Conservation (phyloP, 495 filamentous ascomycete genomes). For the Cenococcum geophilum region DNA sequence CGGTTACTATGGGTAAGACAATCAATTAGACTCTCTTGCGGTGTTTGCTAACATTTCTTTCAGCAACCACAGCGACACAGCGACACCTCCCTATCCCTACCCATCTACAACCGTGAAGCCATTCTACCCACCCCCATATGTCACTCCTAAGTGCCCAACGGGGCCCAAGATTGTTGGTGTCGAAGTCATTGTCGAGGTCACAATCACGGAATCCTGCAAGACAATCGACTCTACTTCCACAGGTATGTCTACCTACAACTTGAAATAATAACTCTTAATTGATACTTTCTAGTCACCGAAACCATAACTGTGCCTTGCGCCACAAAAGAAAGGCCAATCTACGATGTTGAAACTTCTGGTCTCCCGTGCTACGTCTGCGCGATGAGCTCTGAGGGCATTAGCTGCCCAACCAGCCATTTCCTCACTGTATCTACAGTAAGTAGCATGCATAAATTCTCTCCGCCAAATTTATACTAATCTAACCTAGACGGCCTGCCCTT, state of each 20-base stretch:
- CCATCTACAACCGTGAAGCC: slow-evolving; percentile 6
- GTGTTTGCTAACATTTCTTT: background rate
- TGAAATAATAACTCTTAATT: background rate
- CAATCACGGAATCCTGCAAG: slow-evolving; percentile 6
- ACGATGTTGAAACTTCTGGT: slow-evolving; percentile 18
- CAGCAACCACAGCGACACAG: slow-evolving; percentile 16
- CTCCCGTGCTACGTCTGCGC: slow-evolving; percentile 29
- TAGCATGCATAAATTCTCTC: background rate
- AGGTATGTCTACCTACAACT: background rate
- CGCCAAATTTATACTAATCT: background rate
- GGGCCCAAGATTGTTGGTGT: slow-evolving; percentile 29
- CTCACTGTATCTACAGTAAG: slow-evolving; percentile 22
- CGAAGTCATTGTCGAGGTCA: slow-evolving; percentile 22
- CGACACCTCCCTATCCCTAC: slow-evolving; percentile 14
- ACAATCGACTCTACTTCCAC: slow-evolving; percentile 1
- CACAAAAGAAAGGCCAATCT: slow-evolving; percentile 28
- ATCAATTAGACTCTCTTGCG: background rate
- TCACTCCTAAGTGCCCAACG: slow-evolving; percentile 21
- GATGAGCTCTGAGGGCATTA: slow-evolving; percentile 19
- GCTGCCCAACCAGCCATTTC: slow-evolving; percentile 21
- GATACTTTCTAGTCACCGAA: slow-evolving; percentile 15
- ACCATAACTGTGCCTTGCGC: slow-evolving; percentile 17
- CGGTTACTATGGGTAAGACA: background rate
- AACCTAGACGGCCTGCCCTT: slow-evolving; percentile 13
- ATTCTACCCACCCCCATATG: slow-evolving; percentile 22